Evolutionary conservation across 1,139 yeast species (phyloP), one percentile per base, ranked within the genome.

Genomic region (Candida buenavistaensis): DNA sequence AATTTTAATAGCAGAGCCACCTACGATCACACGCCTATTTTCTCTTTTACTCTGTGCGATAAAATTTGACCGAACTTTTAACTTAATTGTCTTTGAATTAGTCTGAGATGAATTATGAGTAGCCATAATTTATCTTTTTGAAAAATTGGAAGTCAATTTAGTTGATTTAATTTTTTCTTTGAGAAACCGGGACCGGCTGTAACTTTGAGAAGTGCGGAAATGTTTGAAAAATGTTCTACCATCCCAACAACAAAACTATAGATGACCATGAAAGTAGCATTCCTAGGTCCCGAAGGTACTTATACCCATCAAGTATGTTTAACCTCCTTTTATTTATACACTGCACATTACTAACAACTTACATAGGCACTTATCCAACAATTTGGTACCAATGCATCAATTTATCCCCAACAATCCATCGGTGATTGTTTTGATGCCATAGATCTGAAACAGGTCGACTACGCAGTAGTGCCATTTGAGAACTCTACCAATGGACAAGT

Each of bases 401-500:
- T 70, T 23, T 44, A 48, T 9, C 78, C 82, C 2, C 78, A 74
- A 45, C 40, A 55, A 3, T 59, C 77, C 5, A 81, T 84, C 16
- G 71, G 68, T 2, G 80, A 75, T 26, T 90, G 96, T 54, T 85
- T 90, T 54, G 65, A 71, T 33, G 59, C 64, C 1, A 60, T 83
- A 14, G 59, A 70, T 30, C 50, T 63, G 1, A 57, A 63, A 11
- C 60, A 61, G 10, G 81, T 80, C 14, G 83, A 81, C 39, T 82
- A 68, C 51, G 81, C 95, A 0, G 83, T 89, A n/a, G 85, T 92
- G 0, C 98, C 98, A 1, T 77, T 87, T 48, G 97, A 90, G 52
- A 92, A 92, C 60, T 88, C 97, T 3, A 85, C 97, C 6, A 92
- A 92, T 55, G 98, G 98, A 0, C 92, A 85, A 47, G 98, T 92